Conservation (phyloP, 2,329 filamentous ascomycete genomes). For the Cryphonectria japonica region DNA sequence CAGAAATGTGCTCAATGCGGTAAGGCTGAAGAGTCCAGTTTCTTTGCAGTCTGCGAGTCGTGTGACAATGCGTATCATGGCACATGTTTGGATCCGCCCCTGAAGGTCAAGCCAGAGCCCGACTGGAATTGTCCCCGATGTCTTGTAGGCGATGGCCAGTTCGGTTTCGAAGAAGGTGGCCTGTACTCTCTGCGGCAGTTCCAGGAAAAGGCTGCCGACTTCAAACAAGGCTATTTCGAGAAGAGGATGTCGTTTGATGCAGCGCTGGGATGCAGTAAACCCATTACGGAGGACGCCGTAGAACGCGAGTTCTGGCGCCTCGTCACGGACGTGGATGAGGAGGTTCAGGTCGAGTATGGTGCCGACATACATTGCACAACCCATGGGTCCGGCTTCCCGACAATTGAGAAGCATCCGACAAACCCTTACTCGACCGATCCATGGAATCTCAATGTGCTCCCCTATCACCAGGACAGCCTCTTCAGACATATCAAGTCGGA, state of each 20-base stretch:
- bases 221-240: constrained; percentile 93
- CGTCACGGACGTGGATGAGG: constrained; percentile 91
- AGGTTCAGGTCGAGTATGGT: constrained; percentile 96
- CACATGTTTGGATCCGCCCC: constrained; percentile 83
- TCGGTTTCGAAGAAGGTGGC: constrained; percentile 95
- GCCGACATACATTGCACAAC: constrained; percentile 98
- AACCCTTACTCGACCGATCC: constrained; percentile 87
- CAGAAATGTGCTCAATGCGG: constrained; percentile 87
- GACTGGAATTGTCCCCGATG: constrained; percentile 98
- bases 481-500: constrained; percentile 98
- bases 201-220: constrained; percentile 92
- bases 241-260: constrained; percentile 88
- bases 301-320: constrained; percentile 97
- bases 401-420: constrained; percentile 85
- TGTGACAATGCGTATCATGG: constrained; percentile 90
- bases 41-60: constrained; percentile 82
- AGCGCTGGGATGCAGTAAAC: constrained; percentile 76
- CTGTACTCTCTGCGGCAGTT: constrained; percentile 95
- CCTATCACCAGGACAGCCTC: constrained; percentile 85
- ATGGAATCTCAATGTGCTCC: constrained; percentile 95
- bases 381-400: constrained; percentile 95
- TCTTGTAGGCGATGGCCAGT: constrained; percentile 93
- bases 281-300: constrained; percentile 91
- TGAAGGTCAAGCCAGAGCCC: constrained; percentile 75
- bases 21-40: constrained; percentile 71